Evolutionary conservation across 75 land plant species (phyloP).

Genomic region (Cryptomeria japonica): DNA sequence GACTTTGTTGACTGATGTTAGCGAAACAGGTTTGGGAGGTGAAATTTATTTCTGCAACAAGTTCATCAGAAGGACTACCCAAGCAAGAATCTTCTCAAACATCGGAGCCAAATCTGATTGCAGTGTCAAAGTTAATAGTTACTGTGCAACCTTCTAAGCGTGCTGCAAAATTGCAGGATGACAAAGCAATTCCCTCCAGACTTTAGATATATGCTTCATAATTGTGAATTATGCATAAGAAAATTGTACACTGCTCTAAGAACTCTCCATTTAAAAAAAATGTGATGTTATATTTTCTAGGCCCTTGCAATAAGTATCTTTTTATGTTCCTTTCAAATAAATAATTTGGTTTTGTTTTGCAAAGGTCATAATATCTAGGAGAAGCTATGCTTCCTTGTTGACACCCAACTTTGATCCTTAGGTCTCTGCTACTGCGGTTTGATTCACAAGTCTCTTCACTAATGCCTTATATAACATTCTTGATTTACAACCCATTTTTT

Average conservation of each 20-base stretch:
- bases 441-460: no score
- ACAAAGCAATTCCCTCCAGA: conserved; percentile 3
- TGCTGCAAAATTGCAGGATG: conserved; percentile 6
- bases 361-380: no score
- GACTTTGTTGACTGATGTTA: not conserved
- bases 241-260: not conserved
- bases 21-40: conserved; percentile 14
- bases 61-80: not conserved
- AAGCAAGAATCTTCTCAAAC: conserved; percentile 8
- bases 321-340: no score
- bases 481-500: no score
- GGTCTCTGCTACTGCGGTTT: no score
- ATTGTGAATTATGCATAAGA: not conserved
- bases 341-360: no score
- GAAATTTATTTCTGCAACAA: not conserved
- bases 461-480: no score
- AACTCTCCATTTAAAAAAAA: no score
- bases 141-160: not conserved
- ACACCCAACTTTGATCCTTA: no score
- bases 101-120: not conserved
- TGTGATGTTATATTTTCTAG: no score
- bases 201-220: conserved; percentile 5
- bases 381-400: no score
- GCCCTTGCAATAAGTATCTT: no score
- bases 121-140: conserved; percentile 7